phyloP scores from a whole-genome alignment of 2,329 filamentous ascomycete species.

The Pyrenophora teres region DNA sequence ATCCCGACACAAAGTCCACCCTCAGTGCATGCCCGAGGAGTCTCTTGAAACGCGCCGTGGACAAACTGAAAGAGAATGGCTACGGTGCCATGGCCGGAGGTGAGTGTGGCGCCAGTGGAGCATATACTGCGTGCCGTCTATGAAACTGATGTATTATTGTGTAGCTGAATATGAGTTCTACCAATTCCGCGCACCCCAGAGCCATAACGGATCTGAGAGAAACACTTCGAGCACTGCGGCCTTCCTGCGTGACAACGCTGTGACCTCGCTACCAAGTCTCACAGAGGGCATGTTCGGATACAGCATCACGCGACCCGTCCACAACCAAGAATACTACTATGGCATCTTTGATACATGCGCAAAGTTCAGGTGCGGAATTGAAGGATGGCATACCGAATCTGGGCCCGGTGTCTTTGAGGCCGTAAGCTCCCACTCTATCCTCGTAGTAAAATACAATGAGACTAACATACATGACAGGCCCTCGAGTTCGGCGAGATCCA shows the following conservation, averaged over 20 bases:
- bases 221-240: slow-evolving; percentile 72
- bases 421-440: slow-evolving; percentile 48
- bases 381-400: slow-evolving; percentile 95
- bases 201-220: slow-evolving; percentile 56
- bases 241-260: slow-evolving; percentile 75
- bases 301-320: slow-evolving; percentile 81
- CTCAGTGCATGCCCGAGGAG: slow-evolving; percentile 80
- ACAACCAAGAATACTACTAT: slow-evolving; percentile 94
- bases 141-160: slow-evolving; percentile 23
- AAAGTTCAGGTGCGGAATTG: slow-evolving; percentile 78
- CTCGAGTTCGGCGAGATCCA: slow-evolving; percentile 87
- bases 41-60: slow-evolving; percentile 69
- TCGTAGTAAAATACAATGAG: background rate
- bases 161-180: slow-evolving; percentile 94
- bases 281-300: slow-evolving; percentile 98
- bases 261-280: slow-evolving; percentile 73
- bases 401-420: slow-evolving; percentile 96
- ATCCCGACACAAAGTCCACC: slow-evolving; percentile 74
- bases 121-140: slow-evolving; percentile 19
- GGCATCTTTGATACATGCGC: slow-evolving; percentile 80
- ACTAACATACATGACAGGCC: slow-evolving; percentile 60
- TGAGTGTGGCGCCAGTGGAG: slow-evolving; percentile 52
- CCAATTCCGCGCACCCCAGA: slow-evolving; percentile 74
- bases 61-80: slow-evolving; percentile 70
- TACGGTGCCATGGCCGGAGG: slow-evolving; percentile 88